A percentile compares a stretch with the other conserved stretches of the same genome.
phyloP scores from a whole-genome alignment of 495 filamentous ascomycete genomes.

The Neurospora sp. region DNA sequence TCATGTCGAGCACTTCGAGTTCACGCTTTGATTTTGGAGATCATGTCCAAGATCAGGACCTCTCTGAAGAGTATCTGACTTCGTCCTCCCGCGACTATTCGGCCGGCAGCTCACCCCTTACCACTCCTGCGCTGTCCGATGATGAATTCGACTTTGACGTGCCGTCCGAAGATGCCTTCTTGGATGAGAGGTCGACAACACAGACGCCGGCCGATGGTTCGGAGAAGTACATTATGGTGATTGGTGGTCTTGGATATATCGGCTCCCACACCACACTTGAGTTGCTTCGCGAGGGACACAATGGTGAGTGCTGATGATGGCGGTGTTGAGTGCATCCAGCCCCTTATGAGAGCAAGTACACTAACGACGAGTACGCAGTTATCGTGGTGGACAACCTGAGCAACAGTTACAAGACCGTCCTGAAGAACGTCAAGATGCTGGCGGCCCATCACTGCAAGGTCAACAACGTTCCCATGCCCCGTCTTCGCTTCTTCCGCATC shows the following conservation, averaged over 20 bases:
- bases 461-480: conserved; percentile 29
- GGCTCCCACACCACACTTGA: conserved; percentile 56
- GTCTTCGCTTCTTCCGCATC: conserved; percentile 44
- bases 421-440: conserved; percentile 42
- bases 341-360: neutral
- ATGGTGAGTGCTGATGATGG: conserved; percentile 20
- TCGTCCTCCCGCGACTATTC: conserved; percentile 8
- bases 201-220: neutral
- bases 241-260: conserved; percentile 58
- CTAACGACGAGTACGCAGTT: conserved; percentile 15
- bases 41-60: conserved; percentile 1
- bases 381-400: conserved; percentile 55
- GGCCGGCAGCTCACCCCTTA: conserved; percentile 7
- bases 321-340: neutral
- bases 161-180: neutral
- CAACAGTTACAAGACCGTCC: conserved; percentile 47
- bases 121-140: conserved; percentile 17
- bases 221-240: conserved; percentile 44
- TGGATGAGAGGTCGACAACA: neutral
- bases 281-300: conserved; percentile 50
- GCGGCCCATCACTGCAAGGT: conserved; percentile 38
- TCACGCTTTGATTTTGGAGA: neutral
- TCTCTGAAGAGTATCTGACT: conserved; percentile 2
- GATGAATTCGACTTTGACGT: conserved; percentile 11
- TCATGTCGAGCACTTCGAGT: neutral